Percentiles rank a stretch among this genome's conserved stretches.
Evolutionary conservation across 257 asterid species (phyloP).

Genomic region (Fraxinus pennsylvanica): DNA sequence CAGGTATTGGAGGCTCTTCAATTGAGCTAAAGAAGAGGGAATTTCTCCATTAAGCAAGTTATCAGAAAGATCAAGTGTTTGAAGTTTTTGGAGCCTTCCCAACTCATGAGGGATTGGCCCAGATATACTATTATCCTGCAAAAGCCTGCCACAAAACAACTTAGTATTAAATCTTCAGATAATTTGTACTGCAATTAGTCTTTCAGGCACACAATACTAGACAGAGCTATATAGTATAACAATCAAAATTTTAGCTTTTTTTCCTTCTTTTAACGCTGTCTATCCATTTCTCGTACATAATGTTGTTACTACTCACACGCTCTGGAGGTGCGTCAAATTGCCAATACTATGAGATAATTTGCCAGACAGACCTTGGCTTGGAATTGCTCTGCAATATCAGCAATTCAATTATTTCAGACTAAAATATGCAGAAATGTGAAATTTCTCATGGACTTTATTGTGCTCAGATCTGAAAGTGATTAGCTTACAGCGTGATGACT

Average conservation of each 20-base stretch:
- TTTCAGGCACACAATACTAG: neutral
- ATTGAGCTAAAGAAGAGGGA: slow-evolving; percentile 67
- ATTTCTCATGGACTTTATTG: neutral
- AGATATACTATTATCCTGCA: slow-evolving; percentile 76
- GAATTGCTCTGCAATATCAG: slow-evolving; percentile 64
- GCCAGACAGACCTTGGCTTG: slow-evolving; percentile 86
- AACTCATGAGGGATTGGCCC: slow-evolving; percentile 77
- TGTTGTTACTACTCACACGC: slow-evolving; percentile 53
- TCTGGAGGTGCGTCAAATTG: slow-evolving; percentile 75
- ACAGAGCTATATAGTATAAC: neutral
- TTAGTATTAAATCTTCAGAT: neutral
- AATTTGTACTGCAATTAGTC: neutral
- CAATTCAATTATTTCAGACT: slow-evolving; percentile 16
- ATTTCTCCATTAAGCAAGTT: slow-evolving; percentile 66
- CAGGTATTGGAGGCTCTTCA: slow-evolving; percentile 73
- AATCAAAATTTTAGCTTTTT: neutral
- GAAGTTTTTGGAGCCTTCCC: slow-evolving; percentile 64
- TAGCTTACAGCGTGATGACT: slow-evolving; percentile 69
- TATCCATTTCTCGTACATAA: neutral
- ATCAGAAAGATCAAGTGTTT: slow-evolving; percentile 72
- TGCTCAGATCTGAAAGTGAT: neutral
- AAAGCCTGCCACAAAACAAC: slow-evolving; percentile 44
- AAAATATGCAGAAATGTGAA: slow-evolving; percentile 3
- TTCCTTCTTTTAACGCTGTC: neutral
- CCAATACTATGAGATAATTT: slow-evolving; percentile 71